Evolutionary conservation across 108 stramenopile species (phyloP).

Genomic region (Skeletonema marinoi): DNA sequence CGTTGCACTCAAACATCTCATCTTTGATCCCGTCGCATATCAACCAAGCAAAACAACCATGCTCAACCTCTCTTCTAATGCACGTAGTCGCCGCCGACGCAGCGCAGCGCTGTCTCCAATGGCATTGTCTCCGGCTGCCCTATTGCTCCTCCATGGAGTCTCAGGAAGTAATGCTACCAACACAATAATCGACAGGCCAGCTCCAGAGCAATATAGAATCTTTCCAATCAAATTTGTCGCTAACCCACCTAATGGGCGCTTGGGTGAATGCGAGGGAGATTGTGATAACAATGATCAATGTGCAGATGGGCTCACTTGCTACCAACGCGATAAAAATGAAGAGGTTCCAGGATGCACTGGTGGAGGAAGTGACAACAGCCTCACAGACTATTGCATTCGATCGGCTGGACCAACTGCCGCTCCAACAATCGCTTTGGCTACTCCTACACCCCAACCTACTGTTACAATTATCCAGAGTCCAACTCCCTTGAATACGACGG

Average conservation of each 20-base stretch:
- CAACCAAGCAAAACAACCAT: background rate
- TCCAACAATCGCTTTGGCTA: background rate
- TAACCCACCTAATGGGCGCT: background rate
- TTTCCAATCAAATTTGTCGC: background rate
- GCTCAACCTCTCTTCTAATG: background rate
- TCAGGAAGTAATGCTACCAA: background rate
- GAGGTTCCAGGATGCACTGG: slow-evolving; percentile 27
- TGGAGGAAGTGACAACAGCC: background rate
- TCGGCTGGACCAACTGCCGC: background rate
- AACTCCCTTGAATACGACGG: background rate
- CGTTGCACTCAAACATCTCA: too few relatives aligned
- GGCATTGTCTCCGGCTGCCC: background rate
- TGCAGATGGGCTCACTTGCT: slow-evolving; percentile 31
- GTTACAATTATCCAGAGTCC: background rate
- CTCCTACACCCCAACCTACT: background rate
- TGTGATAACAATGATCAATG: slow-evolving; percentile 50
- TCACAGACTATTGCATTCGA: slow-evolving; percentile 27
- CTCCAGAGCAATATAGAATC: background rate
- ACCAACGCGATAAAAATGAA: slow-evolving; percentile 30
- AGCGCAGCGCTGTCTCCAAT: background rate
- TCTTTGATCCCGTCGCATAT: too few relatives aligned
- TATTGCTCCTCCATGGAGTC: background rate
- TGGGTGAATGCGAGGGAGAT: slow-evolving; percentile 49
- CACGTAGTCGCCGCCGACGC: background rate
- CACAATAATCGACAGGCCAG: background rate